Evolutionary conservation across 1,139 yeast genomes (phyloP), one percentile per base, ranked within the genome.

Genomic region (Diutina sp.): DNA sequence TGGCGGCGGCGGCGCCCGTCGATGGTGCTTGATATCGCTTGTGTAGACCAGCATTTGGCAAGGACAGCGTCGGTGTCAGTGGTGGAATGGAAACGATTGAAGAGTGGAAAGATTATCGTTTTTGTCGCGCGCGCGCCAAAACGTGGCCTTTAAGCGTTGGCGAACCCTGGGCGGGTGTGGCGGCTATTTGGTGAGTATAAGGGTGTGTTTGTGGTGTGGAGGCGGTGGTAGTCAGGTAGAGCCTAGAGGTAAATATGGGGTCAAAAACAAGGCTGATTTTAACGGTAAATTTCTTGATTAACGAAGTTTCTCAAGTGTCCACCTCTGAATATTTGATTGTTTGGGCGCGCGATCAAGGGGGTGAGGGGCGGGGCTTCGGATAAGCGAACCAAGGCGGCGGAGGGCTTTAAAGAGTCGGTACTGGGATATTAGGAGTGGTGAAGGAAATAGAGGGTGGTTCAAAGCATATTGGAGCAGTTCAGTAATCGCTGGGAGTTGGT

Each of bases 1-100:
- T 14, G 77, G 77, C n/a, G 77, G 77, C 4, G 76, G 78, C 7
- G 80, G 80, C 1, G 80, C 80, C 62, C 70, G 69, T 58, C 80
- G 68, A 62, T 76, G 78, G 61, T 72, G 72, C 59, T 72, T 74
- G 38, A 76, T 67, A 61, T 76, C 78, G n/a, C 78, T 69, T 30
- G 76, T 72, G 64, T 74, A 78, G 55, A 77, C 52, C 52, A 48
- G 52, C 52, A 48, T 48, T 21, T 5, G 48, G 28, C 25, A n/a
- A 11, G 48, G 48, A 16, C 28, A 25, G 48, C 29, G 51, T 47
- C 32, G 38, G 38, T 32, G 38, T 32, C 38, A 11, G 38, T 32
- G 38, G 9, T 8, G 38, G 25, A n/a, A n/a, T 21, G 25, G 25
- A 21, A 21, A 21, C 25, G 4, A 21, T 21, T 32, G 38, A 32